Percentiles rank a stretch among this genome's conserved stretches.
phyloP scores from a whole-genome alignment of 192 early-diverging fungal genomes.

The Linnemannia schmuckeri region DNA sequence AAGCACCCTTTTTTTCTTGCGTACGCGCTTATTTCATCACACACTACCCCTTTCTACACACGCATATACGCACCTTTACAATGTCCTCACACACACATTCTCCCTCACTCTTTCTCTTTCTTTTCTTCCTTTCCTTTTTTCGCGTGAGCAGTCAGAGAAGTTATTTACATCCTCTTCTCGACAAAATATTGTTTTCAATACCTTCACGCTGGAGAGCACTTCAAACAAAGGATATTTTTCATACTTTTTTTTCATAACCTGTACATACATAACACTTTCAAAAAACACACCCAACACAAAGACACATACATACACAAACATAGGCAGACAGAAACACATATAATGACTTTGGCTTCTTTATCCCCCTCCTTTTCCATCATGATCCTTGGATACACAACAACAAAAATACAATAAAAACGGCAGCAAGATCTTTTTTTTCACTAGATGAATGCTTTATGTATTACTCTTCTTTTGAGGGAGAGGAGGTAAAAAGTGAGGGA shows the following conservation, averaged over 20 bases:
- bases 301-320: not conserved
- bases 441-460: not conserved
- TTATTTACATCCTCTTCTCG: not conserved
- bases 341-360: not conserved
- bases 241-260: not conserved
- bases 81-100: no score
- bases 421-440: not conserved
- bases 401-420: not conserved
- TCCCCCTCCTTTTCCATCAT: not conserved
- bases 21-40: not conserved
- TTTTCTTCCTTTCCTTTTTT: not conserved
- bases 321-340: not conserved
- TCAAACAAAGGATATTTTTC: not conserved
- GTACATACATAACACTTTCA: not conserved
- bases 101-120: not conserved
- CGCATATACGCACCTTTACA: not conserved
- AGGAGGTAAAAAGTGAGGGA: not conserved
- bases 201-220: not conserved
- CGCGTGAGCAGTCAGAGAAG: not conserved
- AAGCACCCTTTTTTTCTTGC: not conserved
- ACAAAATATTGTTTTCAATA: not conserved
- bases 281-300: not conserved
- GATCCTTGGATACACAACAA: slow-evolving; percentile 2
- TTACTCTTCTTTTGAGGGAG: not conserved
- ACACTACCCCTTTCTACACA: not conserved